A percentile compares a stretch with the other conserved stretches of the same genome.
phyloP scores from a whole-genome alignment of 2,329 filamentous ascomycete species.

The Phialophora tarda region DNA sequence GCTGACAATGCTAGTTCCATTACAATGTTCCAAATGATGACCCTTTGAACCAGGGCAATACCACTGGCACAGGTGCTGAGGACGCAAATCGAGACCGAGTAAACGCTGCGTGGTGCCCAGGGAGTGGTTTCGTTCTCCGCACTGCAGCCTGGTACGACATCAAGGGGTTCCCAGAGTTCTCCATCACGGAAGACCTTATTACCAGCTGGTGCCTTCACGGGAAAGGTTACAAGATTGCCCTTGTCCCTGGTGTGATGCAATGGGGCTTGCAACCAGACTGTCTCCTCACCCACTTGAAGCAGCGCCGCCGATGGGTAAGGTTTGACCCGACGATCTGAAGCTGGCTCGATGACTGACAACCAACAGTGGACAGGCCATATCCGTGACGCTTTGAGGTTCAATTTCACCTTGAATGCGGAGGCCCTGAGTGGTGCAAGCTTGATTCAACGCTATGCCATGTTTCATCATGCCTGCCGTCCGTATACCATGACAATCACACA shows the following conservation, averaged over 20 bases:
- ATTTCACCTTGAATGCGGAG: slow-evolving; percentile 23
- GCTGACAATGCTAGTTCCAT: slow-evolving; percentile 38
- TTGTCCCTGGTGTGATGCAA: slow-evolving; percentile 39
- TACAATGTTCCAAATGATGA: slow-evolving; percentile 42
- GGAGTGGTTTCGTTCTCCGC: slow-evolving; percentile 41
- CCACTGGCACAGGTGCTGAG: slow-evolving; percentile 45
- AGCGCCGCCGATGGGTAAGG: slow-evolving; percentile 47
- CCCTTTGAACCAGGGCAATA: slow-evolving; percentile 40
- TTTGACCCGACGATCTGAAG: slow-evolving; percentile 54
- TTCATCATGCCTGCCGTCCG: slow-evolving; percentile 33
- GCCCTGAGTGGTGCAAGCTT: slow-evolving; percentile 21
- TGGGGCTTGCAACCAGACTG: slow-evolving; percentile 44
- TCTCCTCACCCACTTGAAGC: slow-evolving; percentile 46
- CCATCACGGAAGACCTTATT: slow-evolving; percentile 42
- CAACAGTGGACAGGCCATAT: slow-evolving; percentile 35
- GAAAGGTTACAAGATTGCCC: slow-evolving; percentile 40
- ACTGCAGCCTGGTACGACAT: slow-evolving; percentile 40
- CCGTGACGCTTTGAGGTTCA: slow-evolving; percentile 21
- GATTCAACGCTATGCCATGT: slow-evolving; percentile 32
- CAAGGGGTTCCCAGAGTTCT: slow-evolving; percentile 40
- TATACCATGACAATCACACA: slow-evolving; percentile 33
- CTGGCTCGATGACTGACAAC: slow-evolving; percentile 19
- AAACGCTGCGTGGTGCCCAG: slow-evolving; percentile 42
- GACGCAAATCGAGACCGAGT: slow-evolving; percentile 42
- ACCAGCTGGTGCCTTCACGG: slow-evolving; percentile 40